phyloP scores from a whole-genome alignment of 1,284 basidiomycete species.

The Bjerkandera adusta region DNA sequence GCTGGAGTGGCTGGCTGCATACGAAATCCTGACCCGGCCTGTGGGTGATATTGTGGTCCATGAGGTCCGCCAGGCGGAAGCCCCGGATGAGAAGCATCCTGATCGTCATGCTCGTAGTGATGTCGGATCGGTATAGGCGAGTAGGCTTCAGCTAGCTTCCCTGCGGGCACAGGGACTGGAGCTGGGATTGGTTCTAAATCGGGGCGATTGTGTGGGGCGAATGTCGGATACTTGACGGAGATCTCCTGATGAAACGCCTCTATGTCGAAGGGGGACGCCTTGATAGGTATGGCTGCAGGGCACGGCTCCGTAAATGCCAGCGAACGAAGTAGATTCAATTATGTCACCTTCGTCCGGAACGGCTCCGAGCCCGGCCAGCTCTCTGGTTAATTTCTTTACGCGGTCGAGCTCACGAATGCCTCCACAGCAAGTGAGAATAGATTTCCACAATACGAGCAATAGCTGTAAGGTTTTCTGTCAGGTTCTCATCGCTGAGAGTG shows the following conservation, averaged over 20 bases:
- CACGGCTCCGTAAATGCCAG: conserved; percentile 11
- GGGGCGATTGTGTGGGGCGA: conserved; percentile 50
- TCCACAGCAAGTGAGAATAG: conserved; percentile 88
- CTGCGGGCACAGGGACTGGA: conserved; percentile 41
- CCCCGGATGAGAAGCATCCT: conserved; percentile 43
- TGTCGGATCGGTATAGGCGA: conserved; percentile 92
- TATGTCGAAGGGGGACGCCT: conserved; percentile 87
- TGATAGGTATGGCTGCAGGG: conserved; percentile 54
- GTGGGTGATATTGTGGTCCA: conserved; percentile 41
- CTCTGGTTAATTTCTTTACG: conserved; percentile 84
- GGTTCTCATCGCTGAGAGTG: conserved; percentile 8
- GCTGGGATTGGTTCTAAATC: conserved; percentile 18
- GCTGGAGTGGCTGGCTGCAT: conserved; percentile 81
- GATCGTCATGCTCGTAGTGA: conserved; percentile 84
- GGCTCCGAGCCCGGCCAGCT: conserved; percentile 70
- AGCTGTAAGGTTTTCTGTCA: conserved; percentile 48
- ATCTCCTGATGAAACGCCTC: conserved; percentile 87
- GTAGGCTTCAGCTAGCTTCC: conserved; percentile 84
- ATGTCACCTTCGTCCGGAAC: conserved; percentile 61
- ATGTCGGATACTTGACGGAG: conserved; percentile 92
- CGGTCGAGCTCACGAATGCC: conserved; percentile 85
- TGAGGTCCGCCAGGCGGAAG: conserved; percentile 32
- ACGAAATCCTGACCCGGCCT: conserved; percentile 45
- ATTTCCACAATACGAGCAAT: conserved; percentile 96
- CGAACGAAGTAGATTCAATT: not conserved